A percentile compares a stretch with the other conserved stretches of the same genome.
Evolutionary conservation across 371 early-diverging fungal genomes (phyloP).

Genomic region (Lichtheimia ramosa): DNA sequence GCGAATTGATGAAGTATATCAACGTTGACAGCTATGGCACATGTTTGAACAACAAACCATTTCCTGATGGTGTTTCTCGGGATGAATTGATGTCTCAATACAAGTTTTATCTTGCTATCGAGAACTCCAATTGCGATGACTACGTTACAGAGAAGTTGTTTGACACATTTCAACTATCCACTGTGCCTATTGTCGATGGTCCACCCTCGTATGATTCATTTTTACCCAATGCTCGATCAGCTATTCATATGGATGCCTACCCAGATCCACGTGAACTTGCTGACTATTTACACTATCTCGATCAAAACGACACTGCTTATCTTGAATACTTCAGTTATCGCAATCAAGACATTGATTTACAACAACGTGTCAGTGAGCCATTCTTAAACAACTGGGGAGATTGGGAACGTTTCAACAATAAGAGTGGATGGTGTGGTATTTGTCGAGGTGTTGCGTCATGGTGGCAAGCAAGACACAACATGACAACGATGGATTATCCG

Average conservation of each 20-base stretch:
- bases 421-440: constrained; percentile 32
- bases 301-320: constrained; percentile 37
- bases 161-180: constrained; percentile 24
- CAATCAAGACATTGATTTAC: constrained; percentile 16
- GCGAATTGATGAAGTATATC: constrained; percentile 38
- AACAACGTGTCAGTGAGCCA: constrained; percentile 26
- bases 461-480: constrained; percentile 26
- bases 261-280: constrained; percentile 43
- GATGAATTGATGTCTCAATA: constrained; percentile 24
- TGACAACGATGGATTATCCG: background rate
- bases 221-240: constrained; percentile 29
- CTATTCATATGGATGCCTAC: constrained; percentile 40
- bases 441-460: constrained; percentile 35
- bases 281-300: constrained; percentile 33
- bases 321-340: constrained; percentile 27
- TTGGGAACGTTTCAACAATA: constrained; percentile 6
- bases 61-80: constrained; percentile 29
- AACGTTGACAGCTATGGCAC: constrained; percentile 33
- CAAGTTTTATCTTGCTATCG: constrained; percentile 44
- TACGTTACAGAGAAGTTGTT: constrained; percentile 46
- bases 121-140: constrained; percentile 43
- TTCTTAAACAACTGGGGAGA: constrained; percentile 38
- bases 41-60: constrained; percentile 33
- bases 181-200: constrained; percentile 33
- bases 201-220: constrained; percentile 34